These are phyloP conservation scores for Coccomyxa subellipsoidea DNA, from an alignment of 163 green algal species.

Conservation along the genomic window DNA sequence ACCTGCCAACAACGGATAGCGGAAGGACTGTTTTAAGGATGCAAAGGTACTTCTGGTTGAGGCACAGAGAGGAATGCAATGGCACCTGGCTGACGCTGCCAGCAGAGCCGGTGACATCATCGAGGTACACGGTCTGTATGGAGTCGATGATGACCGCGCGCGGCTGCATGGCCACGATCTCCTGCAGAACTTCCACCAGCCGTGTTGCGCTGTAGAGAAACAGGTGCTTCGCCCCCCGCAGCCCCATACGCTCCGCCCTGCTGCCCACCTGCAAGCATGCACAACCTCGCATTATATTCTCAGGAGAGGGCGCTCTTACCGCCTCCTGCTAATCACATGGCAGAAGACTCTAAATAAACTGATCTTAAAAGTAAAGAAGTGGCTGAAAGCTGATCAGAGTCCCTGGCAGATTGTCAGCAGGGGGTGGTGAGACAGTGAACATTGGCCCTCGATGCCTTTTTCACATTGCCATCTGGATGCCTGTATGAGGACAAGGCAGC, in stretches of 20 bases:
- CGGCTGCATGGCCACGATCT: conserved; percentile 45
- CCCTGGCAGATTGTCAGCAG: no score
- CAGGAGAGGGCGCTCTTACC: no score
- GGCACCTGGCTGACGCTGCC: conserved; percentile 66
- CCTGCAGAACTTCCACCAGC: conserved; percentile 42
- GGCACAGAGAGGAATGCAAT: no score
- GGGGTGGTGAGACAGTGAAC: no score
- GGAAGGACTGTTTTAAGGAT: no score
- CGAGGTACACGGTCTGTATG: conserved; percentile 93
- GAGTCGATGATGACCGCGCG: conserved; percentile 84
- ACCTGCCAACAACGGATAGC: no score
- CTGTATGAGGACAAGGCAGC: background rate
- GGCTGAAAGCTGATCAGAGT: no score
- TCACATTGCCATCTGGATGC: background rate
- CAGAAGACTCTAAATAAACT: no score
- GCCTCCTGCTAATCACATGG: no score
- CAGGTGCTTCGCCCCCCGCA: conserved; percentile 36
- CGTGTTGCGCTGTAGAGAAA: conserved; percentile 48
- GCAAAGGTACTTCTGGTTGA: no score
- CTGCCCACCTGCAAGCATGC: conserved; percentile 52
- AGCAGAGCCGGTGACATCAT: conserved; percentile 60
- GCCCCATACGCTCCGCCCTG: conserved; percentile 70
- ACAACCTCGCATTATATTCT: background rate
- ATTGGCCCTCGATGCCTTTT: no score
- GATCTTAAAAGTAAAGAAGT: no score